Evolutionary conservation across 768 basidiomycete genomes (phyloP), one percentile per base, ranked within the genome.

Genomic region (Ramaria sp.): DNA sequence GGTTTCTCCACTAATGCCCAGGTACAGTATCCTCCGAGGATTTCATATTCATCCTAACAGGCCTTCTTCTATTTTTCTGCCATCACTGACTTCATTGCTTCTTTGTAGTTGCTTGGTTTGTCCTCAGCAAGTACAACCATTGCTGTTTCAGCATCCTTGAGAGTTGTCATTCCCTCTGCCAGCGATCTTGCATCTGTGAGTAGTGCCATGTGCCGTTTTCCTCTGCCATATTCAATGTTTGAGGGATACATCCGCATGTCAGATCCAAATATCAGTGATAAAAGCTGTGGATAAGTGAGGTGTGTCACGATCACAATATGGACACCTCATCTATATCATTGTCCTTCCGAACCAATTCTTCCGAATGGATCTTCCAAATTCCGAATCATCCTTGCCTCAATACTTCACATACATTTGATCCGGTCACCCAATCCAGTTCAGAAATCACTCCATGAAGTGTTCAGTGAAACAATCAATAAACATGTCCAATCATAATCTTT

Each of bases 1-100:
- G 63, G 62, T 24, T 57, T 48, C 28, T 56, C 49, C 4, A 56
- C 58, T n/a, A 60, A 56, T 30, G 56, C 54, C 60, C 60, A 66
- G 1, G 62, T 61, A 4, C 57, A 42, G 20, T 61, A 59, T 25
- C 47, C 54, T n/a, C 56, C 41, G 20, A 67, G 57, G n/a, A 52
- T 55, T 13, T 24, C 43, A 13, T 63, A 41, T 51, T 65, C 65
- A 38, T 58, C 50, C n/a, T 59, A 56, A 39, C 61, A 59, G 1
- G 61, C 63, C 24, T 42, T 38, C 39, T 43, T 38, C 65, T 65
- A 66, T 15, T 63, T 27, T 18, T 57, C 32, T 18, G 55, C 42
- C 16, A 61, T 48, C 27, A 32, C n/a, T 7, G 34, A 22, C 5
- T n/a, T 28, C 51, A 59, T 36, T 5, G 61, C 61, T 41, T 62